Base-by-base conservation (phyloP, 805 yeast species). In the Suhomyces sp. region DNA sequence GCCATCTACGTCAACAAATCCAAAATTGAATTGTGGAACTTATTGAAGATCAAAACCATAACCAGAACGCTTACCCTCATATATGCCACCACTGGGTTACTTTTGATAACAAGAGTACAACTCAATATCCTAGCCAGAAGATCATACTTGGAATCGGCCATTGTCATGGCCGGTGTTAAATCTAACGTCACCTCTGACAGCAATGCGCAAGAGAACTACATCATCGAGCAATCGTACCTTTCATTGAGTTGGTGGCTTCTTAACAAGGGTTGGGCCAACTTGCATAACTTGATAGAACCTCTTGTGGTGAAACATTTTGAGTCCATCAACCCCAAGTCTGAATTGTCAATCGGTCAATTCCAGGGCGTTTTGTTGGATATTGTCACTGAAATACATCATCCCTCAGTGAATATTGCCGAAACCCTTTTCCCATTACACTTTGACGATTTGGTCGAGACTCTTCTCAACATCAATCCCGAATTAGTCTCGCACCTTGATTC, bases 181-280 rank as follows among this genome's bases (percentile, higher is more conserved):
- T 36, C 35, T 25, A 34, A 47, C 6, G 5, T 28, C 2, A 11
- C 30, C 9, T 19, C 7, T 17, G 9, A 19, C 4, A 12, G 8
- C 11, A 26, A 16, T 12, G 19, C 40, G 3, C 55, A 50, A 20
- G 67, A 61, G 23, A 74, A 75, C 46, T 78, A 81, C 52, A 60
- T 74, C 21, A 71, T 81, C 24, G 93, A 84, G 49, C 91, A 93
- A 50, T 83, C 88, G 33, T 91, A 84, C 54, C 68, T 91, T 30
- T 83, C 95, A 0, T 74, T 88, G 43, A 82, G 90, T 42, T 91
- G 97, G 96, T 91, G 96, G 96, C 59, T 91, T 29, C 67, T 91
- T 33, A 88, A 91, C 57, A 77, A 80, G 44, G 98, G 98, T 0
- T 88, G 93, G 88, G 49, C 70, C 15, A 63, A 69, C 21, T 62